These are phyloP conservation scores for Aspergillus sclerotioniger DNA, from an alignment of 495 filamentous ascomycete genomes.

Conservation along the genomic window DNA sequence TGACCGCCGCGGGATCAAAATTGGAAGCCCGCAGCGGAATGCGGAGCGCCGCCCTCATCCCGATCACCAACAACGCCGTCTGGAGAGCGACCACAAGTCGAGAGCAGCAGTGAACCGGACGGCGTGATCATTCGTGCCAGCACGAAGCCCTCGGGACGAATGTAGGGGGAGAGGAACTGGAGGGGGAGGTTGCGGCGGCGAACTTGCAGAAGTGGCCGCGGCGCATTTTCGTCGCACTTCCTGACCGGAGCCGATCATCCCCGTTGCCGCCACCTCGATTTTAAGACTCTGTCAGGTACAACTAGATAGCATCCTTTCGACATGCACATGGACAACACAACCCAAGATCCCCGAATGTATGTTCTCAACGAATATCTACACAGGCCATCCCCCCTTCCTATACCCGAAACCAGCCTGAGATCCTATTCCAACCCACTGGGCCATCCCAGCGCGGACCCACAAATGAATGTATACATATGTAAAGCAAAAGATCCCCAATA, in stretches of 20 bases:
- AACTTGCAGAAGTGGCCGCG: neutral
- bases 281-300: no score
- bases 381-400: constrained; percentile 2
- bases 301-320: no score
- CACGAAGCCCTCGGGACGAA: neutral
- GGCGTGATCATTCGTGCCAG: constrained; percentile 13
- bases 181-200: neutral
- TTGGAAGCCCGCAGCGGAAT: constrained; percentile 38
- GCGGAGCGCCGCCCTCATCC: constrained; percentile 41
- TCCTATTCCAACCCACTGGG: neutral
- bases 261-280: neutral
- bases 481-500: neutral
- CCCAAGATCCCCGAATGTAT: neutral
- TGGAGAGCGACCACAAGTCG: constrained; percentile 16
- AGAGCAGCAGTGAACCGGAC: constrained; percentile 2
- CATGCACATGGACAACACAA: no score
- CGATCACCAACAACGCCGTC: constrained; percentile 26
- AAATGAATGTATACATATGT: constrained; percentile 18
- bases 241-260: neutral
- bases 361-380: constrained; percentile 12
- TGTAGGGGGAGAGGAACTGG: neutral
- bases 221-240: constrained; percentile 4
- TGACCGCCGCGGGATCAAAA: constrained; percentile 32
- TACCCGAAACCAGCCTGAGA: neutral
- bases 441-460: neutral